phyloP scores from a whole-genome alignment of 495 filamentous ascomycete species.

The Terfezia claveryi region DNA sequence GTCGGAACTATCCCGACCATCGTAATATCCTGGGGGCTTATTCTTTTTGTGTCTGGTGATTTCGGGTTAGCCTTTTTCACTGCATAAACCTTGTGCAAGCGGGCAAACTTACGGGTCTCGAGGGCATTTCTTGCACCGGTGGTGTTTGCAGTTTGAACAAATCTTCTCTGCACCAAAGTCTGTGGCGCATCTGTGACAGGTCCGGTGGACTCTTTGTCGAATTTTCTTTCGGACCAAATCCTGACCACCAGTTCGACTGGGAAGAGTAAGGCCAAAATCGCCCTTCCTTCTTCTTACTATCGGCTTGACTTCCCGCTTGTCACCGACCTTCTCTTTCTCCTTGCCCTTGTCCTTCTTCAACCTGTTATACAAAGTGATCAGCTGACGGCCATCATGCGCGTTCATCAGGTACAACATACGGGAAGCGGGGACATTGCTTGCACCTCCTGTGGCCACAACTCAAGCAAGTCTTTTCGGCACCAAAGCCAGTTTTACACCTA shows the following conservation, averaged over 20 bases:
- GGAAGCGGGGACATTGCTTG: conserved; percentile 55
- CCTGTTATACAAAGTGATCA: conserved; percentile 3
- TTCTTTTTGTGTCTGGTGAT: conserved; percentile 15
- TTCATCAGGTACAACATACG: conserved; percentile 16
- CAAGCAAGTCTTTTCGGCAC: conserved; percentile 43
- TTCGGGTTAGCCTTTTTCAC: conserved; percentile 1
- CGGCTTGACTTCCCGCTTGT: conserved; percentile 11
- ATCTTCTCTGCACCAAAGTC: conserved; percentile 39
- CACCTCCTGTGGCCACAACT: conserved; percentile 57
- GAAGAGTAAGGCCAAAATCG: conserved; percentile 30
- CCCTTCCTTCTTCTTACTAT: conserved; percentile 14
- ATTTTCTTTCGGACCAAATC: conserved; percentile 45
- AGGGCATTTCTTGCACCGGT: conserved; percentile 61
- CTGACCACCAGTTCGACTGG: conserved; percentile 43
- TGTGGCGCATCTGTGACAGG: conserved; percentile 53
- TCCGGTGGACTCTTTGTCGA: conserved; percentile 48
- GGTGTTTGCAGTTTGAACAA: conserved; percentile 50
- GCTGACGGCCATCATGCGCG: background rate
- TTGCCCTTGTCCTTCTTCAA: conserved; percentile 29
- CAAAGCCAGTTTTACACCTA: conserved; percentile 50
- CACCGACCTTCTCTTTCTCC: conserved; percentile 19
- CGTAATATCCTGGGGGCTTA: conserved; percentile 18
- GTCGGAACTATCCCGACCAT: conserved; percentile 12
- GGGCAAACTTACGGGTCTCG: conserved; percentile 47
- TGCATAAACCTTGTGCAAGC: background rate